Percentiles rank a stretch among this genome's conserved stretches.
These are phyloP conservation scores for Micromonas pusilla DNA, from an alignment of 139 green algal species.

Conservation along the genomic window DNA sequence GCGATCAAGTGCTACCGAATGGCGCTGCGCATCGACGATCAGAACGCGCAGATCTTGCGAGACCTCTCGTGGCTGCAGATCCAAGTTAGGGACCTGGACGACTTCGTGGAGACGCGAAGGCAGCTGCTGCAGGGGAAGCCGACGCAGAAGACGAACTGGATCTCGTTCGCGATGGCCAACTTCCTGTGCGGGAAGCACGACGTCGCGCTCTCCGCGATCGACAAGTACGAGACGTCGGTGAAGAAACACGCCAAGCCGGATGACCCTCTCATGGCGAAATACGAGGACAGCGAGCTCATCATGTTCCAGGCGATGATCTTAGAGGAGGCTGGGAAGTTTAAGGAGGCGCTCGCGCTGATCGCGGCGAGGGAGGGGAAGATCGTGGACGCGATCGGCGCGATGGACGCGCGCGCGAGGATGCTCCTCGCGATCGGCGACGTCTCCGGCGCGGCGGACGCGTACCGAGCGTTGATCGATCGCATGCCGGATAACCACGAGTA, in stretches of 20 bases:
- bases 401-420: conserved; percentile 58
- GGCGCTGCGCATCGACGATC: conserved; percentile 81
- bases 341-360: conserved; percentile 60
- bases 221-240: conserved; percentile 41
- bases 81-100: conserved; percentile 84
- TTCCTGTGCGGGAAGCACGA: conserved; percentile 75
- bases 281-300: conserved; percentile 93
- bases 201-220: conserved; percentile 31
- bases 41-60: conserved; percentile 87
- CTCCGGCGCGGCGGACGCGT: conserved; percentile 57
- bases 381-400: conserved; percentile 62
- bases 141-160: conserved; percentile 80
- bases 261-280: conserved; percentile 53
- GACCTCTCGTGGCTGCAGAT: conserved; percentile 78
- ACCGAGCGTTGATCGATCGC: conserved; percentile 34
- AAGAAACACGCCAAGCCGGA: neutral
- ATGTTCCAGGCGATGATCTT: conserved; percentile 85
- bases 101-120: conserved; percentile 84
- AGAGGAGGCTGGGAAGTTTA: conserved; percentile 58
- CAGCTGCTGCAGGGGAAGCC: conserved; percentile 73
- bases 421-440: conserved; percentile 44
- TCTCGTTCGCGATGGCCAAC: conserved; percentile 82
- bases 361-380: conserved; percentile 54
- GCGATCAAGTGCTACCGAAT: conserved; percentile 99
- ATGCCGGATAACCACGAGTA: conserved; percentile 39